Base-by-base conservation (phyloP, 2,329 filamentous ascomycete genomes). In the Fonsecaea erecta region DNA sequence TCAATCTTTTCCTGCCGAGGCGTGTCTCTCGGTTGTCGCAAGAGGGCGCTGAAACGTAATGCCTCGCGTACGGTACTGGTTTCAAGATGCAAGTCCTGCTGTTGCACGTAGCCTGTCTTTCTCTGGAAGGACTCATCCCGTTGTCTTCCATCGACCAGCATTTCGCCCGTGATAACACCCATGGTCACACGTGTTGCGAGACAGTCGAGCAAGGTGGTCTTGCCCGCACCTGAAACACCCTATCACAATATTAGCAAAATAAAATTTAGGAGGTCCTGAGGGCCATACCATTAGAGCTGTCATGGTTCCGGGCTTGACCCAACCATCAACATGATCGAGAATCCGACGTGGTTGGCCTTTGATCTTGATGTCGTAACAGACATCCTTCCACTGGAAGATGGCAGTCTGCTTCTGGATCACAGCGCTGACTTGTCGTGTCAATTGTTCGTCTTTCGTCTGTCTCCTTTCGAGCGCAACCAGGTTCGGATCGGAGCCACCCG, bases 291-390 rank as follows among this genome's bases (percentile, higher is more conserved):
- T 96, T 3, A 96, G 82, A 51, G 92, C 93, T 14, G 93, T 97
- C 64, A 96, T 77, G n/a, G 91, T 96, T 65, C 93, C 93, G 1
- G 93, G 93, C 77, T 96, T 95, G 63, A 97, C 92, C 91, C 91
- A 97, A 46, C 93, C 93, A 73, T 96, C 91, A 12, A 97, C 91
- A 68, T 95, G 82, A 72, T 97, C 88, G 63, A 97, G 81, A 73
- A 97, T 90, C 48, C 89, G 87, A 14, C 92, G 85, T 1, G 83
- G 80, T 72, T 94, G 86, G 16, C 83, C 82, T 82, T 95, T 96
- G 78, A 96, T 93, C 73, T 87, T 86, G 74, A 92, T 89, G 63
- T 91, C 88, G 72, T 91, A 97, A 78, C 89, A 92, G 1, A 96
- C 89, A 71, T 93, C 84, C 69, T 88, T 85, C 92, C 92, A 96